phyloP scores from a whole-genome alignment of 495 filamentous ascomycete species.

The Neurospora sp. region DNA sequence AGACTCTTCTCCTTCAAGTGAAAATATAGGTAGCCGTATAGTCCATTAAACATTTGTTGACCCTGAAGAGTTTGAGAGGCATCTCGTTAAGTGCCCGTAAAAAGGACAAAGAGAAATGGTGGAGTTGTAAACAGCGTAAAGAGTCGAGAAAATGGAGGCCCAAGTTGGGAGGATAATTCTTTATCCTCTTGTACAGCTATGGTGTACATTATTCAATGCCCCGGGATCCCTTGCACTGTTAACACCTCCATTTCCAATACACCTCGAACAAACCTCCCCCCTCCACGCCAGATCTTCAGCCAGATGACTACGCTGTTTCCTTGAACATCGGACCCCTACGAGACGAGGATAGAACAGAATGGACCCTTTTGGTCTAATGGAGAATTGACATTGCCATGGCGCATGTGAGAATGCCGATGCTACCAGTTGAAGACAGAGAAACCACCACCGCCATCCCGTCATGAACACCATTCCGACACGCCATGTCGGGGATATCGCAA shows the following conservation, averaged over 20 bases:
- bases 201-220: neutral
- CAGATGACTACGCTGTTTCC: neutral
- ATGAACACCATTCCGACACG: neutral
- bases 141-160: neutral
- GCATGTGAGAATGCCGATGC: neutral
- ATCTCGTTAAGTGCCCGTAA: neutral
- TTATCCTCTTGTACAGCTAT: neutral
- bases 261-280: neutral
- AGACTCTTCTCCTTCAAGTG: neutral
- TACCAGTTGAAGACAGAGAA: neutral
- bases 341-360: neutral
- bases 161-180: neutral
- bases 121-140: neutral
- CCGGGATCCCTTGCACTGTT: neutral
- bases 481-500: neutral
- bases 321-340: neutral
- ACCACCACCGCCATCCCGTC: neutral
- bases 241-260: neutral
- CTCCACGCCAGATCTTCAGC: neutral
- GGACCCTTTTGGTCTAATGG: neutral
- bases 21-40: neutral
- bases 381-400: neutral
- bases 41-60: neutral
- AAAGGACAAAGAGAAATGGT: neutral
- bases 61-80: neutral